Evolutionary conservation across 2,329 filamentous ascomycete species (phyloP).

Genomic region (Trichocomaceae sp.): DNA sequence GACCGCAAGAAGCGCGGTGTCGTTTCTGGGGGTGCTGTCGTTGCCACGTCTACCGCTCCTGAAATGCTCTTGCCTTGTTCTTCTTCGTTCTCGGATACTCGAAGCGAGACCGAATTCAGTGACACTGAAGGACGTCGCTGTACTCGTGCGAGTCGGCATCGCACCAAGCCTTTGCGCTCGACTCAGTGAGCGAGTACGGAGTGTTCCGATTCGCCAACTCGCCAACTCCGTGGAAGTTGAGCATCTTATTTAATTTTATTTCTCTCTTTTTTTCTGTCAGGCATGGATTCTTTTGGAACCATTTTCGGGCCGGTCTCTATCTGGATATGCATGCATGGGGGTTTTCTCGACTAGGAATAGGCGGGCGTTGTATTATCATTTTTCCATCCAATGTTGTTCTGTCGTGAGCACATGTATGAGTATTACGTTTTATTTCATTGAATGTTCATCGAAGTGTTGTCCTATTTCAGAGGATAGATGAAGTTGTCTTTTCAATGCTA

Average conservation of each 20-base stretch:
- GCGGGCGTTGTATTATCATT: not conserved
- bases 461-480: not conserved
- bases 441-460: not conserved
- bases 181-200: not conserved
- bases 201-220: not conserved
- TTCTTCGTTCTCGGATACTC: constrained; percentile 28
- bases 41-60: constrained; percentile 30
- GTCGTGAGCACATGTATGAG: not conserved
- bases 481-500: not conserved
- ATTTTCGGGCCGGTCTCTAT: not conserved
- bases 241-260: not conserved
- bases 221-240: not conserved
- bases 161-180: not conserved
- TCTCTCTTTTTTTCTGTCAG: not conserved
- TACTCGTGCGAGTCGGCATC: constrained; percentile 27
- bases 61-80: constrained; percentile 17
- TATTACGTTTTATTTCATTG: not conserved
- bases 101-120: constrained; percentile 33
- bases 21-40: constrained; percentile 23
- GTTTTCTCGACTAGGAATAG: not conserved
- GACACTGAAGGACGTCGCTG: constrained; percentile 31
- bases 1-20: constrained; percentile 33
- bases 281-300: not conserved
- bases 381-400: not conserved
- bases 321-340: not conserved